Evolutionary conservation across 1,139 yeast species (phyloP).

Genomic region (Lodderomyces orthopsilosis): DNA sequence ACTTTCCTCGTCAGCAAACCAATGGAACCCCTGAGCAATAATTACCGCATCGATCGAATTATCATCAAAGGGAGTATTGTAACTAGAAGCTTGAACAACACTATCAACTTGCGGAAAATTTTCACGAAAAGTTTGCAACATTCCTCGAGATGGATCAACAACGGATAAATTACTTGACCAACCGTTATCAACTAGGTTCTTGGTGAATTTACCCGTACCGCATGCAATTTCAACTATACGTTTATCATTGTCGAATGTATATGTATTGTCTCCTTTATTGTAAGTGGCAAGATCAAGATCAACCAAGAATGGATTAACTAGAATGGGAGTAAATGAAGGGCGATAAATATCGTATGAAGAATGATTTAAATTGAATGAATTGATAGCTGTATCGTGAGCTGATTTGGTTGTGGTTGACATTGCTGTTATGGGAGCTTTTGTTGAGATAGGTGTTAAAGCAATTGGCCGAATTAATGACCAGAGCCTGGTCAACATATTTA

Average conservation of each 20-base stretch:
- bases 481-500: neutral
- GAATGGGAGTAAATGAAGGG: slow-evolving; percentile 50
- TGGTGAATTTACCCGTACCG: slow-evolving; percentile 68
- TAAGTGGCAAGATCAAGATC: slow-evolving; percentile 30
- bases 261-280: slow-evolving; percentile 10
- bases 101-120: slow-evolving; percentile 47
- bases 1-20: slow-evolving; percentile 57
- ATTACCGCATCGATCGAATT: slow-evolving; percentile 49
- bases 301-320: slow-evolving; percentile 46
- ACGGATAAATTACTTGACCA: slow-evolving; percentile 37
- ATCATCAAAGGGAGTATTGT: slow-evolving; percentile 47
- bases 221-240: slow-evolving; percentile 55
- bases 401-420: slow-evolving; percentile 5
- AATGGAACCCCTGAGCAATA: slow-evolving; percentile 68
- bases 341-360: slow-evolving; percentile 51
- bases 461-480: neutral
- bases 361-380: slow-evolving; percentile 55
- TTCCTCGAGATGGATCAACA: slow-evolving; percentile 61
- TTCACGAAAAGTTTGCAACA: slow-evolving; percentile 46
- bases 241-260: slow-evolving; percentile 21
- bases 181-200: slow-evolving; percentile 40
- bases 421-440: neutral
- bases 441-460: neutral
- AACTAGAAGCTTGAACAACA: slow-evolving; percentile 41
- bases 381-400: slow-evolving; percentile 32